Percentiles rank a stretch among this genome's conserved stretches.
Conservation (phyloP, 768 basidiomycete genomes). For the Russula abietina region DNA sequence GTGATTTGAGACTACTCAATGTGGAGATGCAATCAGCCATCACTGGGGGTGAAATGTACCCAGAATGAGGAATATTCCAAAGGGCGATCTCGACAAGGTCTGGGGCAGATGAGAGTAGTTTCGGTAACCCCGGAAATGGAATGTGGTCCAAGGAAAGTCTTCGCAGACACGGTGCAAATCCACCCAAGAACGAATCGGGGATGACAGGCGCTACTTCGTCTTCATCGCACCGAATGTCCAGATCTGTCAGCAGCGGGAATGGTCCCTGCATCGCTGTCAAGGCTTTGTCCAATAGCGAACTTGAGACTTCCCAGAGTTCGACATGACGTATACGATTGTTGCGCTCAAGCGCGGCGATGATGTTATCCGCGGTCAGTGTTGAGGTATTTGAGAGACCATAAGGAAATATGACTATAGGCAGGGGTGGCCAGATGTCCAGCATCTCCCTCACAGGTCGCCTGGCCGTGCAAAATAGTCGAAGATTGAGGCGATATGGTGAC, state of each 20-base stretch:
- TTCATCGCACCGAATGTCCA: neutral
- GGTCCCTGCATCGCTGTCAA: neutral
- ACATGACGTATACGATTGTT: neutral
- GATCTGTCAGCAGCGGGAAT: neutral
- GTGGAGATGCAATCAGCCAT: neutral
- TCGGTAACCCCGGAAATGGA: neutral
- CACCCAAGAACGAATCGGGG: neutral
- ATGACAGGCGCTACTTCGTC: neutral
- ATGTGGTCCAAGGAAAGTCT: neutral
- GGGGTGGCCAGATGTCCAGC: neutral
- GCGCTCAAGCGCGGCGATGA: neutral
- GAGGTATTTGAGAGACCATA: neutral
- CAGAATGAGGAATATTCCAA: neutral
- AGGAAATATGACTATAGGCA: neutral
- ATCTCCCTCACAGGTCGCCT: neutral
- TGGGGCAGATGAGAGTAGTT: neutral
- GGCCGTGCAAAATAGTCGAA: neutral
- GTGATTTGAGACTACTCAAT: neutral
- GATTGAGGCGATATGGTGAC: neutral
- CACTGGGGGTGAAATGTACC: neutral
- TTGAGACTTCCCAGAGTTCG: neutral
- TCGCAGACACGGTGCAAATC: neutral
- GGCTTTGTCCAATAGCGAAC: neutral
- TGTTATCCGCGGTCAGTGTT: neutral
- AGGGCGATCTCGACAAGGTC: neutral